Conservation (phyloP, 2,329 filamentous ascomycete genomes). For the Xylariaceae sp. region DNA sequence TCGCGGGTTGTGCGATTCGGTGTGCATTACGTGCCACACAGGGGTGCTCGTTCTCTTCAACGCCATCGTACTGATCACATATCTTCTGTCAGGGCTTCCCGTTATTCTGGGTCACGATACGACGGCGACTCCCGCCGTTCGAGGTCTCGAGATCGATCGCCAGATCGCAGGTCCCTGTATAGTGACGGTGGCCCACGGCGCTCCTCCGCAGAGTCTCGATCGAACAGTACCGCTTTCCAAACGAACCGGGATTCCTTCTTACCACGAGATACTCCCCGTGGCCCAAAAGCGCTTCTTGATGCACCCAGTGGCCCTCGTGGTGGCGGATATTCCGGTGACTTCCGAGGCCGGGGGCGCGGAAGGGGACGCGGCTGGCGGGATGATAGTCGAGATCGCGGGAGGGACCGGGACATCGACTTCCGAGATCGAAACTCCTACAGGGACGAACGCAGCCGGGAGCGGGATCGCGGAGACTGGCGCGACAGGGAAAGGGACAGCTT, state of each 20-base stretch:
- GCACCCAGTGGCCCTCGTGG: slow-evolving; percentile 60
- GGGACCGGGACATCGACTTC: slow-evolving; percentile 54
- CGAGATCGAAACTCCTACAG: slow-evolving; percentile 46
- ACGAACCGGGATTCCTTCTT: slow-evolving; percentile 51
- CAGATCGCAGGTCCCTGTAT: slow-evolving; percentile 49
- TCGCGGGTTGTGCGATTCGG: too few relatives aligned
- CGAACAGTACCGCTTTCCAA: slow-evolving; percentile 53
- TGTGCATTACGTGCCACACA: too few relatives aligned
- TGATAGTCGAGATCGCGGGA: slow-evolving; percentile 52
- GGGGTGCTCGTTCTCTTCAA: too few relatives aligned
- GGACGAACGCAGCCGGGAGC: slow-evolving; percentile 53
- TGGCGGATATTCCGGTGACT: slow-evolving; percentile 58
- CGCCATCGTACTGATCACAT: too few relatives aligned
- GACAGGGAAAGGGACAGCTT: slow-evolving; percentile 49
- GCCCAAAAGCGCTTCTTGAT: slow-evolving; percentile 72
- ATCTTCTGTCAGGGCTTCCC: slow-evolving; percentile 34
- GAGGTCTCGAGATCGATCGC: slow-evolving; percentile 62
- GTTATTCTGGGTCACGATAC: slow-evolving; percentile 52
- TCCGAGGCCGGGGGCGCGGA: slow-evolving; percentile 49
- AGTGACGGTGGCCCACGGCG: slow-evolving; percentile 62
- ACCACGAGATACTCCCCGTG: slow-evolving; percentile 67
- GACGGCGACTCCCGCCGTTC: slow-evolving; percentile 55
- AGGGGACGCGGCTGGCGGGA: slow-evolving; percentile 53
- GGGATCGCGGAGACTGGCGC: slow-evolving; percentile 41
- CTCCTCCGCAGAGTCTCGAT: slow-evolving; percentile 51